phyloP scores from a whole-genome alignment of 306 rosid species.

The Herpetospermum pedunculosum region DNA sequence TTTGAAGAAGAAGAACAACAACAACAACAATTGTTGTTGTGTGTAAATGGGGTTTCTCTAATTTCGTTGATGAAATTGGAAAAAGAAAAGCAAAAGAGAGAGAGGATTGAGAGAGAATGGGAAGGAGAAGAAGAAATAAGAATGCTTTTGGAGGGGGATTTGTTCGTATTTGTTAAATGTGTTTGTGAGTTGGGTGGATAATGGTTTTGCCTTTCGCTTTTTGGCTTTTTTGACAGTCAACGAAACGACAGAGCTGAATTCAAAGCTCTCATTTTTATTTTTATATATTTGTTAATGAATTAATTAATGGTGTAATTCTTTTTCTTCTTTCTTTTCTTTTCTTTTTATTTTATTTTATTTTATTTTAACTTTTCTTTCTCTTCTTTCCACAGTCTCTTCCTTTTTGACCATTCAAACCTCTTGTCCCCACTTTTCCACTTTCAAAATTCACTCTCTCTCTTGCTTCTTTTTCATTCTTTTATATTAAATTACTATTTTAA shows the following conservation, averaged over 20 bases:
- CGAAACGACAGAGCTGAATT: slow-evolving; percentile 8
- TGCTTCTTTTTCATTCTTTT: background rate
- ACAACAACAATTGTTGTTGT: background rate
- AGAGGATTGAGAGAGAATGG: background rate
- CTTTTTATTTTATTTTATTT: background rate
- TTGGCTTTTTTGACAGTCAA: slow-evolving; percentile 24
- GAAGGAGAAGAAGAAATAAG: background rate
- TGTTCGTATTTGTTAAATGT: slow-evolving; percentile 15
- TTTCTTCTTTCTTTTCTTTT: background rate
- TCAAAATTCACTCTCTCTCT: background rate
- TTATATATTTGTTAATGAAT: background rate
- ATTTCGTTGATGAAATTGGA: background rate
- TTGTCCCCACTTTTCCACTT: slow-evolving; percentile 3
- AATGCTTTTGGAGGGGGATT: background rate
- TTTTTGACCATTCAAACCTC: slow-evolving; percentile 57
- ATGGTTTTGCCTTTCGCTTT: slow-evolving; percentile 6
- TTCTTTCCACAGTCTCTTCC: slow-evolving; percentile 27
- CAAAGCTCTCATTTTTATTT: slow-evolving; percentile 15
- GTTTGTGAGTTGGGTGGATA: slow-evolving; percentile 15
- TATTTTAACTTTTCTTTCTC: slow-evolving; percentile 10
- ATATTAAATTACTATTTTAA: background rate
- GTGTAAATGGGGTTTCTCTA: background rate
- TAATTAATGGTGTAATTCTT: background rate
- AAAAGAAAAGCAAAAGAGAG: background rate
- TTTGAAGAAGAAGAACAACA: background rate